Evolutionary conservation across 1,139 yeast genomes (phyloP).

Genomic region (Blastobotrys proliferans): DNA sequence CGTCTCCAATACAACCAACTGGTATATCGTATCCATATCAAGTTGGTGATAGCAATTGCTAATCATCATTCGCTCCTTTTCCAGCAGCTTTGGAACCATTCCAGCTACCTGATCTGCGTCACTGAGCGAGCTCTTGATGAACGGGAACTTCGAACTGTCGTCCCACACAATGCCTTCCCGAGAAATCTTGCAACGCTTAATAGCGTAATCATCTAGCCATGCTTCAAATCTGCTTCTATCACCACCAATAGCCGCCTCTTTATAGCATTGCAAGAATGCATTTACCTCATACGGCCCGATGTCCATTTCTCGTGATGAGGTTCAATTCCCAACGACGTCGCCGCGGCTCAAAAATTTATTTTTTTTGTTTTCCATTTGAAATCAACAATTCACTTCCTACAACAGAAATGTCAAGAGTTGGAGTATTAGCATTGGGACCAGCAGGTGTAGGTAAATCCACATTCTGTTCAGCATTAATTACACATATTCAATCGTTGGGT

Average conservation of each 20-base stretch:
- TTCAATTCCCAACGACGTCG: no score
- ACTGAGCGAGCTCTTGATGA: background rate
- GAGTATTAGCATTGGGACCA: constrained; percentile 93
- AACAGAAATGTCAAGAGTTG: constrained; percentile 80
- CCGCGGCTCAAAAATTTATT: constrained; percentile 3
- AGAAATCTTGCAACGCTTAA: constrained; percentile 5
- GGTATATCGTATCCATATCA: constrained; percentile 3
- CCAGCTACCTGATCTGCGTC: background rate
- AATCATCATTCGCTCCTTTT: background rate
- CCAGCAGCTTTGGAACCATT: background rate
- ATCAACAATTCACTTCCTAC: background rate
- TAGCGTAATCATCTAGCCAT: constrained; percentile 6
- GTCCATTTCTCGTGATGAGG: background rate
- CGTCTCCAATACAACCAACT: background rate
- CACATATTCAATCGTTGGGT: constrained; percentile 87
- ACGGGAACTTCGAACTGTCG: constrained; percentile 6
- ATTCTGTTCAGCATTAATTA: constrained; percentile 80
- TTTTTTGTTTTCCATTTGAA: background rate
- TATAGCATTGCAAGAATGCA: constrained; percentile 4
- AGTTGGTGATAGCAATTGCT: background rate
- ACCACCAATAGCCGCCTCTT: background rate
- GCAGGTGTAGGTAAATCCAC: constrained; percentile 94
- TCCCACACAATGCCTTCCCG: constrained; percentile 12
- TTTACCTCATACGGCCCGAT: background rate
- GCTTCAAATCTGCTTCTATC: constrained; percentile 6